Base-by-base conservation (phyloP, 2,329 filamentous ascomycete genomes). In the Chrysoporthe deuterocubensis region DNA sequence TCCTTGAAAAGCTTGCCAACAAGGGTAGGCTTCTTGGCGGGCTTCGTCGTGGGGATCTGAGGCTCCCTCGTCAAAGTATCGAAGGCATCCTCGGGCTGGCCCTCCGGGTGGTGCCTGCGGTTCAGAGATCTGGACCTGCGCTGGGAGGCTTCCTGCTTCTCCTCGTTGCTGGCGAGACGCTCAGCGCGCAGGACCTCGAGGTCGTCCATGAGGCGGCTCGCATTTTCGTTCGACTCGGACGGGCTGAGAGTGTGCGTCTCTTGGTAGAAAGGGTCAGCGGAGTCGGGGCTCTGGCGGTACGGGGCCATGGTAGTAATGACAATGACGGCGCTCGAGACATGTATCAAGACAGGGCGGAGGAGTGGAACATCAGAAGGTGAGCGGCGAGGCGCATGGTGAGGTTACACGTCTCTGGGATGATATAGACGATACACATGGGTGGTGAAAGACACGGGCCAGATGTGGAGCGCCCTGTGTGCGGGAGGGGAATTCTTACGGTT, bases 101-200 rank as follows among this genome's bases (percentile, higher is more conserved):
- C 68, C 50, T 80, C 78, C 1, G 76, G 70, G 11, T 77, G 74
- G 43, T 80, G 79, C 54, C 74, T 74, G 50, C 80, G 75, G 11
- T 69, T 76, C 7, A 43, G 4, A 37, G 26, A 54, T 21, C 26
- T 44, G 26, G 65, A 48, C 64, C 73, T 78, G 14, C 43, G 71
- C 3, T 65, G 57, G 7, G 70, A 44, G 8, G 73, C 72, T 43
- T 74, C 71, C 26, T 81, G 77, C 62, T 80, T 74, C 43, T 82
- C 81, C 60, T 83, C 78, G 16, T 79, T 76, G 7, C 83, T 84
- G 16, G 84, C 78, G 58, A 81, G 72, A 2, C 81, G 79, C 71
- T 85, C 83, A 58, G 81, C 78, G 3, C 83, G 81, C 32, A 85
- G 76, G 5, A 85, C 76, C 67, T 85, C 83, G 18, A 85, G 78